Percentiles rank a stretch among this genome's conserved stretches.
These are phyloP conservation scores for Podaxis pistillaris DNA, from an alignment of 768 basidiomycete genomes.

Conservation along the genomic window DNA sequence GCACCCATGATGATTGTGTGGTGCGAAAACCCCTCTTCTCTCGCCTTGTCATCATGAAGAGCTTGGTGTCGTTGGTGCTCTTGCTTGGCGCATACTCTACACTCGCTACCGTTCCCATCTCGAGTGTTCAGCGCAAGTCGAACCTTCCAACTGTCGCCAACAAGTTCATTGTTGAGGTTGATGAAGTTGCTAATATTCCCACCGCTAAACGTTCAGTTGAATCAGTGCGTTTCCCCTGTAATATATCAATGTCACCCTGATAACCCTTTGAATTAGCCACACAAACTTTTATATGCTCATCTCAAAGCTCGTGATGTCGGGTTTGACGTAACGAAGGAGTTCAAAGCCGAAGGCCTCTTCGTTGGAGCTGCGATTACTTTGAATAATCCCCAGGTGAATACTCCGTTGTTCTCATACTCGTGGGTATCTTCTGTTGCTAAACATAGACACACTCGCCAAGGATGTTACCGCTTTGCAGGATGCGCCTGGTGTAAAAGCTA, in stretches of 20 bases:
- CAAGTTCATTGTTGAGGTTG: constrained; percentile 59
- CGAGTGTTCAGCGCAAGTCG: constrained; percentile 35
- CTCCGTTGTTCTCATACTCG: not conserved
- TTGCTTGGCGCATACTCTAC: constrained; percentile 26
- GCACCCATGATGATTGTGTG: not conserved
- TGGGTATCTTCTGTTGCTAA: not conserved
- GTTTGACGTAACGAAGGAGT: constrained; percentile 51
- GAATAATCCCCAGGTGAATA: constrained; percentile 27
- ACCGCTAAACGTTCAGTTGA: constrained; percentile 32
- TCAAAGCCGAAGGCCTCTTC: constrained; percentile 51
- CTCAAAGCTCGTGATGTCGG: constrained; percentile 41
- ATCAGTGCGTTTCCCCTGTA: constrained; percentile 22
- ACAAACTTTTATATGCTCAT: constrained; percentile 48
- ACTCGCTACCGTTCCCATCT: constrained; percentile 32
- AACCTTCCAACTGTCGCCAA: constrained; percentile 41
- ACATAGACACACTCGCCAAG: constrained; percentile 24
- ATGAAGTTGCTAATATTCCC: constrained; percentile 34
- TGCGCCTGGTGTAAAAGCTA: constrained; percentile 52
- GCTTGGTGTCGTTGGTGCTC: constrained; percentile 26
- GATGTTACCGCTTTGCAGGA: constrained; percentile 44
- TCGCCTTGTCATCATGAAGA: constrained; percentile 31
- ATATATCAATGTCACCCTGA: not conserved
- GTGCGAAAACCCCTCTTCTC: not conserved
- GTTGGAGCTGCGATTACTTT: constrained; percentile 57
- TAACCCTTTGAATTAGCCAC: constrained; percentile 32